A percentile compares a stretch with the other conserved stretches of the same genome.
Evolutionary conservation across 331 rosid genomes (phyloP).

Genomic region (Cydonia oblonga): DNA sequence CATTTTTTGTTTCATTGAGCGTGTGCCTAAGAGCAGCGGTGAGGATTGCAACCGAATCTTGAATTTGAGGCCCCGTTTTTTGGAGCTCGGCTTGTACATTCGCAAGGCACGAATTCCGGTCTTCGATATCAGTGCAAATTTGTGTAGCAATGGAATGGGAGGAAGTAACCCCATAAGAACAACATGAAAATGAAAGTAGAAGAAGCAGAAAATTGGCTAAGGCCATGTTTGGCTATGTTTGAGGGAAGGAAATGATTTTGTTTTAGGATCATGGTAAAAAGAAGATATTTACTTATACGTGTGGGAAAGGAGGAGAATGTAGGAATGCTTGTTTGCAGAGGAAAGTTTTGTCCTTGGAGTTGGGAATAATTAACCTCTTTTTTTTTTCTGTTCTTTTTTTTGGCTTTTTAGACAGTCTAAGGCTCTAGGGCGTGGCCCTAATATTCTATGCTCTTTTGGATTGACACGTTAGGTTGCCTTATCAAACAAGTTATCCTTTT

Average conservation of each 20-base stretch:
- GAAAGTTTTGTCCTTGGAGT: constrained; percentile 20
- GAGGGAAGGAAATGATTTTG: constrained; percentile 12
- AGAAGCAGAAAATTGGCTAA: constrained; percentile 27
- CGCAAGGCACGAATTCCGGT: constrained; percentile 45
- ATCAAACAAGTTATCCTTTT: neutral
- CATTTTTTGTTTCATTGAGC: constrained; percentile 47
- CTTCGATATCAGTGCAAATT: constrained; percentile 44
- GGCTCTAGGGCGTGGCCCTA: constrained; percentile 21
- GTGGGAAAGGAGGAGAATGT: constrained; percentile 3
- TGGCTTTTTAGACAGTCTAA: constrained; percentile 7
- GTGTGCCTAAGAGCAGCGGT: constrained; percentile 59
- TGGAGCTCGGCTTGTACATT: constrained; percentile 50
- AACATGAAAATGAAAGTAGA: constrained; percentile 21
- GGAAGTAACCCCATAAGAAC: constrained; percentile 16
- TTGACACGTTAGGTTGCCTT: constrained; percentile 3
- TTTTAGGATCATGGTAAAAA: neutral
- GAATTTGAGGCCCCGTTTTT: constrained; percentile 20
- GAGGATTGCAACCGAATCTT: constrained; percentile 38
- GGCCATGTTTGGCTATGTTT: constrained; percentile 34
- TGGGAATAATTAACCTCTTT: neutral
- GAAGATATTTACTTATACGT: constrained; percentile 24
- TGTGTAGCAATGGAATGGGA: constrained; percentile 39
- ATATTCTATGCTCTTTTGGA: constrained; percentile 23
- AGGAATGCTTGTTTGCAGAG: constrained; percentile 36
- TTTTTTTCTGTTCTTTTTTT: constrained; percentile 26